Evolutionary conservation across 768 basidiomycete species (phyloP), one percentile per base, ranked within the genome.

Genomic region (Xerocomellus chrysenteron): DNA sequence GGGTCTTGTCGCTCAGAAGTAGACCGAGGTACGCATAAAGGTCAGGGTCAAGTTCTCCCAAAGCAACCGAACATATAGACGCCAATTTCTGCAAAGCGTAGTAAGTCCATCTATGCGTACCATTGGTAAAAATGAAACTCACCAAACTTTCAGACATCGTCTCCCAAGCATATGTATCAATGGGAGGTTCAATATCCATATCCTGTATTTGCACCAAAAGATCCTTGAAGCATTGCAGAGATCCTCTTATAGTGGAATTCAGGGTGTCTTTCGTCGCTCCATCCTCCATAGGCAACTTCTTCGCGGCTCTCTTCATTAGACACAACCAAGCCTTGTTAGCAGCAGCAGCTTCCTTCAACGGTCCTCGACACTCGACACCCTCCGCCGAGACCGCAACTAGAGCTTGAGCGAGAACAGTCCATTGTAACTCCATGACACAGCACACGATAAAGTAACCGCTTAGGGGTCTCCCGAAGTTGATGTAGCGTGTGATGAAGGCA

Each of bases 141-240:
- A 92, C 92, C 79, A 94, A 71, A 61, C 88, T 89, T 68, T 94
- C 92, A 11, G 92, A 90, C 86, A 94, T 87, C 0, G 92, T 94
- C 67, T 94, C 92, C 87, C 88, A 94, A 50, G 90, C 85, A 71
- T 93, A 94, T n/a, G 88, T 90, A 68, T 94, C 92, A 35, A 87
- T 64, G 0, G 87, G 80, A 13, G 90, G 92, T 56, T 91, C 88
- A 4, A 77, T 75, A 14, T 92, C 90, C 84, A 94, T 85, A 58
- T 88, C 89, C 66, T 91, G 84, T 49, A 94, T 87, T 68, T 93
- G 92, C 6, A 80, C 74, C 36, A 90, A 77, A 37, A 94, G 78
- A 59, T 92, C 90, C 10, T 81, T 82, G 67, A 92, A 92, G 57
- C 87, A 88, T 56, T 89, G 82, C 74, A 90, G 78, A 3, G 90